Conservation (phyloP, 768 basidiomycete species). For the Leucogyrophana mollusca region DNA sequence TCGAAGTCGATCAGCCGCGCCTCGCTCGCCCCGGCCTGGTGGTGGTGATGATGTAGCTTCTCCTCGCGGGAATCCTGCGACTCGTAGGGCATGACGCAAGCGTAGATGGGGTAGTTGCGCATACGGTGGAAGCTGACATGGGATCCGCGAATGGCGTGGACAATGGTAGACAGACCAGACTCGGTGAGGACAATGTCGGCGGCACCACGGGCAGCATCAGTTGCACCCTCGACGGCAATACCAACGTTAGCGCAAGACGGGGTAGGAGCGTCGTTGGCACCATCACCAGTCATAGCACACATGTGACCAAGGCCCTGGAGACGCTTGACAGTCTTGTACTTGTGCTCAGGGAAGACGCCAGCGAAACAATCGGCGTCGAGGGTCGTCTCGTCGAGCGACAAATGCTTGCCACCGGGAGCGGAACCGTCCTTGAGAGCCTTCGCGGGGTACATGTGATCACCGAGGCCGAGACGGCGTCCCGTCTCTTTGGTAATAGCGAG, state of each 20-base stretch:
- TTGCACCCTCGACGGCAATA: slow-evolving; percentile 96
- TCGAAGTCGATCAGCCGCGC: slow-evolving; percentile 65
- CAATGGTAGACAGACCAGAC: slow-evolving; percentile 94
- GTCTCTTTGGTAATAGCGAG: slow-evolving; percentile 97
- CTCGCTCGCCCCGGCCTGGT: slow-evolving; percentile 36
- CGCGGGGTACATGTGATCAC: slow-evolving; percentile 96
- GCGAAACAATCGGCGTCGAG: slow-evolving; percentile 97
- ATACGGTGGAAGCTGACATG: slow-evolving; percentile 98
- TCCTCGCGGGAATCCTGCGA: slow-evolving; percentile 14
- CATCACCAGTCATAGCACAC: slow-evolving; percentile 96
- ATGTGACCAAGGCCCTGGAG: slow-evolving; percentile 90
- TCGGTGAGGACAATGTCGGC: slow-evolving; percentile 95
- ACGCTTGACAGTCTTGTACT: slow-evolving; percentile 96
- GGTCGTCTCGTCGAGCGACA: slow-evolving; percentile 88
- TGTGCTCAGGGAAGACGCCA: slow-evolving; percentile 96
- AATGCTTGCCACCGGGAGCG: slow-evolving; percentile 73
- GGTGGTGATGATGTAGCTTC: slow-evolving; percentile 18
- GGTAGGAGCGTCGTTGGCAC: slow-evolving; percentile 94
- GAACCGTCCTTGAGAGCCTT: slow-evolving; percentile 94
- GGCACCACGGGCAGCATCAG: slow-evolving; percentile 92
- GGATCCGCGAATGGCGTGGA: slow-evolving; percentile 93
- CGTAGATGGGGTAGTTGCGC: slow-evolving; percentile 94
- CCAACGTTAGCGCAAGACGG: slow-evolving; percentile 94
- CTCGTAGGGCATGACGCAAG: slow-evolving; percentile 64
- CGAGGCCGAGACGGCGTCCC: slow-evolving; percentile 88